A percentile compares a stretch with the other conserved stretches of the same genome.
phyloP scores from a whole-genome alignment of 2,329 filamentous ascomycete species.

The Botrytis cinerea region DNA sequence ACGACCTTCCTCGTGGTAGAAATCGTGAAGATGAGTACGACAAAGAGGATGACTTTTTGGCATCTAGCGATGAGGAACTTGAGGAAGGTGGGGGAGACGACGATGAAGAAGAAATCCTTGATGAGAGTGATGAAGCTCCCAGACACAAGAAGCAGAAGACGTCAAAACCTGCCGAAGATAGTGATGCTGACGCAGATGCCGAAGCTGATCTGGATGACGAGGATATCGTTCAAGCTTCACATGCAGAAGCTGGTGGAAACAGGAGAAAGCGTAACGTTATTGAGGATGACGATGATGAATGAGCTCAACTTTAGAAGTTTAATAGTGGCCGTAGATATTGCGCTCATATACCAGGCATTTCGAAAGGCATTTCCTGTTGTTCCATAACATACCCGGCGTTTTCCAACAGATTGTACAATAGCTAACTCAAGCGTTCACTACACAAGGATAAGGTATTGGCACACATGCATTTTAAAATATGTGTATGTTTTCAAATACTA shows the following conservation, averaged over 20 bases:
- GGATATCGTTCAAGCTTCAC: constrained; percentile 43
- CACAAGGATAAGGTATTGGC: not conserved
- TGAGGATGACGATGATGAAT: constrained; percentile 57
- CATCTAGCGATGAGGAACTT: constrained; percentile 70
- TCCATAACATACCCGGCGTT: constrained; percentile 19
- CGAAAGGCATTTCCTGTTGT: constrained; percentile 13
- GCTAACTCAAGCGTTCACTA: not conserved
- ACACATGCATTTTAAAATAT: not conserved
- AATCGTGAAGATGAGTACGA: constrained; percentile 75
- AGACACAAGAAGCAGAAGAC: constrained; percentile 41
- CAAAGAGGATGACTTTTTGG: constrained; percentile 77
- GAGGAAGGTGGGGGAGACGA: constrained; percentile 59
- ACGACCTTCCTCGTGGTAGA: constrained; percentile 60
- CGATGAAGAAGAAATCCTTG: constrained; percentile 45
- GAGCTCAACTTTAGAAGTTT: constrained; percentile 11
- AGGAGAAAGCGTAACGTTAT: constrained; percentile 58
- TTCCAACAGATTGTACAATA: constrained; percentile 17
- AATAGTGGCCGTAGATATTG: constrained; percentile 6
- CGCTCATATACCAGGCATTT: not conserved
- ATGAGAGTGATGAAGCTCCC: constrained; percentile 45
- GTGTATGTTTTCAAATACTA: not conserved
- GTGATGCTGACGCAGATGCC: constrained; percentile 52
- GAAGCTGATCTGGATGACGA: constrained; percentile 58
- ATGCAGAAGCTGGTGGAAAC: constrained; percentile 40
- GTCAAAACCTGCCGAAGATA: constrained; percentile 45